Percentiles rank a stretch among this genome's conserved stretches.
Conservation (phyloP, 192 early-diverging fungal genomes). For the Tieghemiomyces parasiticus region DNA sequence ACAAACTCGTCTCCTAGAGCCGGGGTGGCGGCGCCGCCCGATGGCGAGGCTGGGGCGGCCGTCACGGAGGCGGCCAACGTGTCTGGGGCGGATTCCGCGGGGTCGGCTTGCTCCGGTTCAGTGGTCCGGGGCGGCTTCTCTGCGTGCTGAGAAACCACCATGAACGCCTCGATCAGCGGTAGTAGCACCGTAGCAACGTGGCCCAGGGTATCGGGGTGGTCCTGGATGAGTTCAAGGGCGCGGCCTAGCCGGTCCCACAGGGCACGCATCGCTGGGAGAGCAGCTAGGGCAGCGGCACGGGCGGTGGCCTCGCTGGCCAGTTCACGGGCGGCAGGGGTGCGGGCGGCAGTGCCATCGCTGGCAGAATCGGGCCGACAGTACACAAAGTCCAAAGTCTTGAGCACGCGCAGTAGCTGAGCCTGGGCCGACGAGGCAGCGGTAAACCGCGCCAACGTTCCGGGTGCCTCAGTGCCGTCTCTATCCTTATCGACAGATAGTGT, state of each 20-base stretch:
- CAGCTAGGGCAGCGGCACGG: not conserved
- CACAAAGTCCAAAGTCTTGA: conserved; percentile 91
- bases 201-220: conserved; percentile 64
- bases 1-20: conserved; percentile 57
- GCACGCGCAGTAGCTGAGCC: conserved; percentile 78
- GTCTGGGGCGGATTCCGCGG: conserved; percentile 10
- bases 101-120: not conserved
- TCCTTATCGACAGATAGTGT: conserved; percentile 36
- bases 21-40: not conserved
- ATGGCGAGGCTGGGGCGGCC: conserved; percentile 15
- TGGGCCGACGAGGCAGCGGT: conserved; percentile 76
- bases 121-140: conserved; percentile 14
- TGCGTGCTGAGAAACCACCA: conserved; percentile 89
- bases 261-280: conserved; percentile 29
- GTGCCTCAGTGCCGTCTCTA: conserved; percentile 56
- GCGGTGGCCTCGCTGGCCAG: conserved; percentile 32
- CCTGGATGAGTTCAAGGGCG: conserved; percentile 54
- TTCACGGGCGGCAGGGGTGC: conserved; percentile 29
- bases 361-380: conserved; percentile 34
- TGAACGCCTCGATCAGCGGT: conserved; percentile 91
- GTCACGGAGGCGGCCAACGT: no score
- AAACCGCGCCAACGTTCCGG: conserved; percentile 61
- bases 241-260: conserved; percentile 70
- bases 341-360: conserved; percentile 5
- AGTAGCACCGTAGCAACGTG: conserved; percentile 85